Evolutionary conservation across 2,329 filamentous ascomycete species (phyloP), one percentile per base, ranked within the genome.

Genomic region (Hypoxylon sp.): DNA sequence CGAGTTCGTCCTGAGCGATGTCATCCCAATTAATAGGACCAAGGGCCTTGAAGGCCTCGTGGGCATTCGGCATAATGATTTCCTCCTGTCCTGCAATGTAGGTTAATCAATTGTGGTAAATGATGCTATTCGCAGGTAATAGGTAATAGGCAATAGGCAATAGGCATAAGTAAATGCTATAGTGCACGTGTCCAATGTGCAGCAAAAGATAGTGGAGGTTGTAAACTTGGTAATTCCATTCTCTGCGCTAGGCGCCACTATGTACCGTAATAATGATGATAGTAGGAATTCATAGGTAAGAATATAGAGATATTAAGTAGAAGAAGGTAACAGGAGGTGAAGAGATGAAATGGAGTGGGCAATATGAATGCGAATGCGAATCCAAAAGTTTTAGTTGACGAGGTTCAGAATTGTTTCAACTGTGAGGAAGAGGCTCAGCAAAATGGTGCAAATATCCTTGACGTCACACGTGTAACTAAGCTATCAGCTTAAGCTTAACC

Each of bases 31-130:
- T 70, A 38, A 76, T 72, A 5, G 81, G 80, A 11, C 73, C 72
- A 8, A 86, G 77, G 20, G 74, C 73, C 65, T 79, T 75, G 54
- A 86, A 76, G 9, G 78, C 75, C 23, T 78, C 73, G 53, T 84
- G 79, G 7, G 55, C 55, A 47, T 19, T 48, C 8, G 61, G 3
- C 64, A 65, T 65, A 21, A 27, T 52, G 30, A 11, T 15, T 34
- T 52, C 26, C 31, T 27, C 13, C 31, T 23, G 12, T 38, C 32
- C 3, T 8, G 12, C 4, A 19, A 32, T 11, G 7, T 17, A 5
- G n/a, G 13, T 34, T 9, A 16, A 21, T 12, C 1, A 30, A n/a
- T 29, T n/a, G 19, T 19, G n/a, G 11, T 2, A 2, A 34, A 31
- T 19, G 13, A 40, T 31, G 20, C 5, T 16, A 16, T 36, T 44